A percentile compares a stretch with the other conserved stretches of the same genome.
Conservation (phyloP, 257 asterid species). For the Paraleonurus japonicus region DNA sequence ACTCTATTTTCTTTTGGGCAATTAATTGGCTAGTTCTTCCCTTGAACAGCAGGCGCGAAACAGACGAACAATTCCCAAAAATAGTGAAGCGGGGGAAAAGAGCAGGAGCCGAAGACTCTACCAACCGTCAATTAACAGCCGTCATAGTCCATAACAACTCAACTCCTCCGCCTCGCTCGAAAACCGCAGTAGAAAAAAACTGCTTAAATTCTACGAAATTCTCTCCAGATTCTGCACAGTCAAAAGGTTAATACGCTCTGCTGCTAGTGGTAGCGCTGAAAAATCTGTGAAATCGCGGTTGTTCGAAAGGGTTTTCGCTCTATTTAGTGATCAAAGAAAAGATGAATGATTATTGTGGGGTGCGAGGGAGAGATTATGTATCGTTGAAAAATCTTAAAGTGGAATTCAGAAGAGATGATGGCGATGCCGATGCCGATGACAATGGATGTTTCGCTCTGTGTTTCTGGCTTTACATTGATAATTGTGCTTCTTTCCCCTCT, state of each 20-base stretch:
- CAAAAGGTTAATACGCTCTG: not conserved
- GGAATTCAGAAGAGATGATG: conserved; percentile 40
- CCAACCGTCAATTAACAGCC: conserved; percentile 90
- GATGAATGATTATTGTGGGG: conserved; percentile 28
- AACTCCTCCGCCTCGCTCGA: conserved; percentile 26
- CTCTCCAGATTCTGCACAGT: conserved; percentile 12
- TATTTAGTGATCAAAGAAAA: conserved; percentile 29
- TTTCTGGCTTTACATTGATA: conserved; percentile 77
- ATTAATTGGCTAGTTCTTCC: not conserved
- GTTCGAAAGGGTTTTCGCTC: conserved; percentile 23
- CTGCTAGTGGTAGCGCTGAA: conserved; percentile 15
- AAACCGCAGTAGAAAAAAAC: not conserved
- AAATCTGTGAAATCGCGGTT: conserved; percentile 13
- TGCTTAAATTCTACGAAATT: not conserved
- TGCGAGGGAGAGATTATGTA: conserved; percentile 44
- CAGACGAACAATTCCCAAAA: conserved; percentile 45
- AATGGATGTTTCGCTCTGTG: conserved; percentile 52
- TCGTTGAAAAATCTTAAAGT: conserved; percentile 58
- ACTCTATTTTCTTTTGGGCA: too few relatives aligned
- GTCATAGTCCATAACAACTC: conserved; percentile 42
- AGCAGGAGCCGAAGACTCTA: conserved; percentile 61
- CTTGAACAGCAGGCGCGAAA: conserved; percentile 16
- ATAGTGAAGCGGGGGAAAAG: conserved; percentile 49
- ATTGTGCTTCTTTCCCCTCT: conserved; percentile 47
- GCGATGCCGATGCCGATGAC: conserved; percentile 31